Conservation (phyloP, 1,284 basidiomycete genomes). For the Chondrostereum purpureum region DNA sequence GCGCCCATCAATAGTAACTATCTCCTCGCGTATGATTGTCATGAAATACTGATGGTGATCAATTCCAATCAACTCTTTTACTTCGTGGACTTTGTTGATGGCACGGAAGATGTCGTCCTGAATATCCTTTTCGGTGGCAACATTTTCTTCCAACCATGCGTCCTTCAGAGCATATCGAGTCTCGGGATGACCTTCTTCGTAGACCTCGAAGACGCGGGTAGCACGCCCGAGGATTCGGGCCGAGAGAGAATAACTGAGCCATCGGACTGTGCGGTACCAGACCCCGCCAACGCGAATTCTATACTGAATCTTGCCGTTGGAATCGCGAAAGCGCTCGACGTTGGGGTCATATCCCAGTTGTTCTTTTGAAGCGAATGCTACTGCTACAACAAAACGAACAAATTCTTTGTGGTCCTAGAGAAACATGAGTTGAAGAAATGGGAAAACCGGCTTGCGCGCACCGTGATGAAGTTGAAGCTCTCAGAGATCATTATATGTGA, state of each 20-base stretch:
- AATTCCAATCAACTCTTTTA: not conserved
- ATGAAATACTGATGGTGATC: not conserved
- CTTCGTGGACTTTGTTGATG: not conserved
- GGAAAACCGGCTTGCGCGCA: too few species aligned
- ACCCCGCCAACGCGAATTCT: constrained; percentile 5
- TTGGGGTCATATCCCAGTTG: constrained; percentile 11
- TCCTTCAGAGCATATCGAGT: constrained; percentile 1
- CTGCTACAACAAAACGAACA: not conserved
- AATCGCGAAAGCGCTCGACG: constrained; percentile 3
- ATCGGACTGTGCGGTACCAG: constrained; percentile 4
- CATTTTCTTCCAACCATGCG: not conserved
- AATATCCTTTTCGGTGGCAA: not conserved
- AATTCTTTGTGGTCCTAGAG: not conserved
- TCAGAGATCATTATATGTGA: too few species aligned
- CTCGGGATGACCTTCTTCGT: not conserved
- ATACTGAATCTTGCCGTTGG: constrained; percentile 6
- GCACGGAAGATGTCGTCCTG: not conserved
- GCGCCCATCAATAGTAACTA: not conserved
- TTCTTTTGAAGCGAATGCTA: constrained; percentile 6
- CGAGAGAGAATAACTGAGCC: constrained; percentile 6
- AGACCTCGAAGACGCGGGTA: constrained; percentile 1
- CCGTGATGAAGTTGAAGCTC: too few species aligned
- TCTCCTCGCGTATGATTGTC: not conserved
- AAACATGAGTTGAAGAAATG: too few species aligned
- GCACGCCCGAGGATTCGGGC: not conserved